phyloP scores from a whole-genome alignment of 1,284 basidiomycete species.

The Prillingera fragicola region DNA sequence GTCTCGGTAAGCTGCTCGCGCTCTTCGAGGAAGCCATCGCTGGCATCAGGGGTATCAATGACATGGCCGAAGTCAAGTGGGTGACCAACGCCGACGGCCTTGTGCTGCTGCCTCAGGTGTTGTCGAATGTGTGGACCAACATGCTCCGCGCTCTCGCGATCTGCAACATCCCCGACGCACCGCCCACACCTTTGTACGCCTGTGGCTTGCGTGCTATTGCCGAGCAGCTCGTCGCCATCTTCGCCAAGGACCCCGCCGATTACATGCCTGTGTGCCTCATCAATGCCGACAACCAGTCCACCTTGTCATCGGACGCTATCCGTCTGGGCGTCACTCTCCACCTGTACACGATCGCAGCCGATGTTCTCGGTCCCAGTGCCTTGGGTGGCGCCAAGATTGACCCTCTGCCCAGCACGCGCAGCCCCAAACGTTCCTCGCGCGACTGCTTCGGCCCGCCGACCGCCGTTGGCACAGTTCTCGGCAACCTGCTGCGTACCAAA shows the following conservation, averaged over 20 bases:
- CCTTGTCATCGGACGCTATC: constrained; percentile 8
- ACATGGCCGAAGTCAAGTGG: constrained; percentile 20
- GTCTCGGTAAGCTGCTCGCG: constrained; percentile 29
- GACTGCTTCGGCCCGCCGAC: constrained; percentile 20
- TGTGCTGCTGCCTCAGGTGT: constrained; percentile 21
- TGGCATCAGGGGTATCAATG: constrained; percentile 30
- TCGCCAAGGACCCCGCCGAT: constrained; percentile 29
- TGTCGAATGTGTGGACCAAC: constrained; percentile 36
- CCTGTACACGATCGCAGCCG: constrained; percentile 18
- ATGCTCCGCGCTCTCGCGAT: constrained; percentile 28
- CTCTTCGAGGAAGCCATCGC: constrained; percentile 32
- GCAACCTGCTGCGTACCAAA: constrained; percentile 26
- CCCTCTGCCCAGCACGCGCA: constrained; percentile 1
- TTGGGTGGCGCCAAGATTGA: constrained; percentile 13
- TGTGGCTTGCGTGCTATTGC: constrained; percentile 24
- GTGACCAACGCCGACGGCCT: constrained; percentile 15
- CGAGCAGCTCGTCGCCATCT: constrained; percentile 21
- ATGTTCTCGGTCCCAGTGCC: constrained; percentile 21
- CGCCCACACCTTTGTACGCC: constrained; percentile 19
- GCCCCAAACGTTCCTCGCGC: constrained; percentile 17
- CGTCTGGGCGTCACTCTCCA: constrained; percentile 24
- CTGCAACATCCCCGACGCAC: constrained; percentile 6
- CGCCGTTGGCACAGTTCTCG: constrained; percentile 25
- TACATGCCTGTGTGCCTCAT: constrained; percentile 31
- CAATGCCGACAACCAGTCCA: constrained; percentile 18